Conservation (phyloP, 2,329 filamentous ascomycete genomes). For the Calonectria hawksworthii region DNA sequence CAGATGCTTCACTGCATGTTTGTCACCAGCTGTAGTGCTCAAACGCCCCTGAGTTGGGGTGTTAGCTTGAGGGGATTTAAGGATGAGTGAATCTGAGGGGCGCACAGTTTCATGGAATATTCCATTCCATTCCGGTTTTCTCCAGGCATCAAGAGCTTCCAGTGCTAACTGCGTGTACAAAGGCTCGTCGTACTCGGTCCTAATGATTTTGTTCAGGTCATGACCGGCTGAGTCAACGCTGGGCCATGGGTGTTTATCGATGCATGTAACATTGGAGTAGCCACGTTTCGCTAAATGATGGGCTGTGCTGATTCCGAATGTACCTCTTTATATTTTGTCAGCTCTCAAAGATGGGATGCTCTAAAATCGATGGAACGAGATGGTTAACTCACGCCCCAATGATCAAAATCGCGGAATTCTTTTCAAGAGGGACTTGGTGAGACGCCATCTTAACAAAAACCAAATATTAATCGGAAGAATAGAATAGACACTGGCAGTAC, state of each 20-base stretch:
- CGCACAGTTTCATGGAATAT: conserved; percentile 33
- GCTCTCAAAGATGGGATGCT: background rate
- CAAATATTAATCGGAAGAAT: background rate
- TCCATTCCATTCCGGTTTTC: conserved; percentile 25
- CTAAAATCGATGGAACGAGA: background rate
- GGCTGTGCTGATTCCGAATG: conserved; percentile 28
- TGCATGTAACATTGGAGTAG: conserved; percentile 33
- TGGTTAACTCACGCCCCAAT: conserved; percentile 22
- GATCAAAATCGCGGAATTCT: conserved; percentile 23
- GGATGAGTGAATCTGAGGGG: too few species aligned
- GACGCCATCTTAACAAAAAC: background rate
- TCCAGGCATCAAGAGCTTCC: conserved; percentile 29
- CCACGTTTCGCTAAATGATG: conserved; percentile 28
- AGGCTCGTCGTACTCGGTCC: conserved; percentile 30
- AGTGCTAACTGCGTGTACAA: conserved; percentile 23
- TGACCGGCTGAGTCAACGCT: conserved; percentile 37
- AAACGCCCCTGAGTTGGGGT: conserved; percentile 15
- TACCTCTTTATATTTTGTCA: conserved; percentile 11
- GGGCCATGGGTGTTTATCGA: conserved; percentile 36
- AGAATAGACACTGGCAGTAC: too few species aligned
- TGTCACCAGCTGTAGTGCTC: conserved; percentile 19
- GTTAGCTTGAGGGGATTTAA: background rate
- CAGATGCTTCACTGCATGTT: conserved; percentile 20
- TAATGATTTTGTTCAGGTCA: conserved; percentile 37
- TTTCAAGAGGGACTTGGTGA: background rate